Conservation (phyloP, 805 yeast genomes). For the Cyberlindnera xishuangbannaensis region DNA sequence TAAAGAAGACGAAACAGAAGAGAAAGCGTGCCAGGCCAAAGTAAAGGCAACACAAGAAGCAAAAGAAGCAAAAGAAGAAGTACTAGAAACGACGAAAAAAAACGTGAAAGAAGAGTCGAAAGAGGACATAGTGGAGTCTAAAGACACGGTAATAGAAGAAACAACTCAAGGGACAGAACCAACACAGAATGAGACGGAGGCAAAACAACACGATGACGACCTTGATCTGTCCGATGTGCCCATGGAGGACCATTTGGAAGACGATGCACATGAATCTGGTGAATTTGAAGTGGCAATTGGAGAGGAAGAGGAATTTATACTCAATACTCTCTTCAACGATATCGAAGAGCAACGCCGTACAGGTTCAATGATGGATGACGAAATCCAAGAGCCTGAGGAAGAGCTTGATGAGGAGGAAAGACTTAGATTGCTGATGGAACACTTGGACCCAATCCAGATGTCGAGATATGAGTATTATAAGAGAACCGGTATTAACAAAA, state of each 20-base stretch:
- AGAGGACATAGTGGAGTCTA: too few species aligned
- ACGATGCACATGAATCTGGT: constrained; percentile 16
- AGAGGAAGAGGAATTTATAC: constrained; percentile 19
- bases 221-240: constrained; percentile 27
- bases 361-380: constrained; percentile 13
- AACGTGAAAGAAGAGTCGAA: too few species aligned
- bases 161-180: too few species aligned
- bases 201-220: constrained; percentile 18
- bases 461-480: constrained; percentile 82
- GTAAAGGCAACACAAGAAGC: too few species aligned
- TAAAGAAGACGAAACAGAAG: too few species aligned
- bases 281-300: constrained; percentile 15
- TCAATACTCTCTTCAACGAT: constrained; percentile 13
- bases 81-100: too few species aligned
- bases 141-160: too few species aligned
- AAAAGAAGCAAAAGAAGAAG: too few species aligned
- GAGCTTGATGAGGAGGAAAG: constrained; percentile 48
- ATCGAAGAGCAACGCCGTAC: constrained; percentile 4
- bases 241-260: constrained; percentile 12
- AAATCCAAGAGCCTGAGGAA: constrained; percentile 23
- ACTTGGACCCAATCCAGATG: constrained; percentile 78
- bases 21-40: too few species aligned
- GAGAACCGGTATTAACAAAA: constrained; percentile 66
- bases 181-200: too few species aligned
- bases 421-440: constrained; percentile 57